A percentile compares a stretch with the other conserved stretches of the same genome.
phyloP scores from a whole-genome alignment of 495 filamentous ascomycete genomes.

The Tricharina praecox region DNA sequence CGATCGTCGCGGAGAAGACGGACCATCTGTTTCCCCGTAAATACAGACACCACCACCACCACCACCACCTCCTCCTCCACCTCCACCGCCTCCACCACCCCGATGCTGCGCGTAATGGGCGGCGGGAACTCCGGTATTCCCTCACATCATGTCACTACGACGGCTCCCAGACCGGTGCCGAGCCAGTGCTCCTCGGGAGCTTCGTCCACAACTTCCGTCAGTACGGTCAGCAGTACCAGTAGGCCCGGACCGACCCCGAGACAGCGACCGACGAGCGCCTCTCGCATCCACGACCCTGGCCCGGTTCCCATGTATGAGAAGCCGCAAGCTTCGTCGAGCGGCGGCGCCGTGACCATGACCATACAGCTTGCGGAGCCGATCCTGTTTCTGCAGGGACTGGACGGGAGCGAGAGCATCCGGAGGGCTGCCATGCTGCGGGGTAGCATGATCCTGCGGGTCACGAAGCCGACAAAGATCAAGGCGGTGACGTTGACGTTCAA shows the following conservation, averaged over 20 bases:
- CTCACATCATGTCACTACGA: conserved; percentile 12
- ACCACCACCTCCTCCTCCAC: not conserved
- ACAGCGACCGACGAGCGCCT: conserved; percentile 1
- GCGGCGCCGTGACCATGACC: conserved; percentile 31
- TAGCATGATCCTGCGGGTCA: conserved; percentile 62
- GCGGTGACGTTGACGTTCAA: conserved; percentile 75
- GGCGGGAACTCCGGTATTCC: conserved; percentile 25
- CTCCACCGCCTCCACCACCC: too few species aligned
- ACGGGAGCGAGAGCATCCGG: conserved; percentile 49
- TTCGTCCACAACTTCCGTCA: not conserved
- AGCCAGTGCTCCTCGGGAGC: not conserved
- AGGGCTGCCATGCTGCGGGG: conserved; percentile 75
- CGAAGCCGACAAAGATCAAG: conserved; percentile 87
- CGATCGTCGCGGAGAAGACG: not conserved
- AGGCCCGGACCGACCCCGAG: not conserved
- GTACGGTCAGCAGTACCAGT: not conserved
- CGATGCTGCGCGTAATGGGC: too few species aligned
- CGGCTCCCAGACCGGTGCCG: not conserved
- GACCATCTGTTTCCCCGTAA: not conserved
- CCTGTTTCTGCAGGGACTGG: conserved; percentile 79
- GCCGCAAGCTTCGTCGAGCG: conserved; percentile 35
- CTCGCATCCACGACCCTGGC: conserved; percentile 8
- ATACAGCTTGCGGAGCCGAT: conserved; percentile 63
- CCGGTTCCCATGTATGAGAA: conserved; percentile 27
- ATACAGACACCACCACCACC: not conserved